These are phyloP conservation scores for Diophrys sp. DNA, from an alignment of 73 alveolate genomes.

Conservation along the genomic window DNA sequence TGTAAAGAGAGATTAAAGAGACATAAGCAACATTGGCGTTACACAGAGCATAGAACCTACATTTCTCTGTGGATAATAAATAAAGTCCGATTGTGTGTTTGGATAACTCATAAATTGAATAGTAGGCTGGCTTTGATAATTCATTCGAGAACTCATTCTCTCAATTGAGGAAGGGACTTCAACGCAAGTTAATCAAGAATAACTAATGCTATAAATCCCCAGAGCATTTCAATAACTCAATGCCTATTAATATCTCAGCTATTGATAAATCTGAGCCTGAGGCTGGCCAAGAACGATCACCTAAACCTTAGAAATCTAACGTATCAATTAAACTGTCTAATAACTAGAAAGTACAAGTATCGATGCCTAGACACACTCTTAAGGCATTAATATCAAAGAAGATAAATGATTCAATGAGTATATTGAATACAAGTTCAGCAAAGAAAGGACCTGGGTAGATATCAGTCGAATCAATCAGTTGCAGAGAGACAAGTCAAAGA, in stretches of 20 bases:
- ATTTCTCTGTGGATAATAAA: not conserved
- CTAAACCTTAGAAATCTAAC: not conserved
- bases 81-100: not conserved
- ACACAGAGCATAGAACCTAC: not conserved
- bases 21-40: not conserved
- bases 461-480: too few species aligned
- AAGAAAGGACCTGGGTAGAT: not conserved
- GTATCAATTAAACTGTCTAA: not conserved
- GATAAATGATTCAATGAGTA: not conserved
- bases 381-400: not conserved
- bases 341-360: not conserved
- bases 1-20: not conserved
- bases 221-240: not conserved
- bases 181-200: too few species aligned
- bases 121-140: not conserved
- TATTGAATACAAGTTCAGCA: not conserved
- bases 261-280: not conserved
- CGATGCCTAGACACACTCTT: not conserved
- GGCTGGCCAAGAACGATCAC: not conserved
- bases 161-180: not conserved
- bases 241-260: not conserved
- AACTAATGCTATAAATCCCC: not conserved
- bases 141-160: not conserved
- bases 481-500: too few species aligned
- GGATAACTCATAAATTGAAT: not conserved